Percentiles rank a stretch among this genome's conserved stretches.
phyloP scores from a whole-genome alignment of 805 yeast genomes.

The Candida xiaguanensis region DNA sequence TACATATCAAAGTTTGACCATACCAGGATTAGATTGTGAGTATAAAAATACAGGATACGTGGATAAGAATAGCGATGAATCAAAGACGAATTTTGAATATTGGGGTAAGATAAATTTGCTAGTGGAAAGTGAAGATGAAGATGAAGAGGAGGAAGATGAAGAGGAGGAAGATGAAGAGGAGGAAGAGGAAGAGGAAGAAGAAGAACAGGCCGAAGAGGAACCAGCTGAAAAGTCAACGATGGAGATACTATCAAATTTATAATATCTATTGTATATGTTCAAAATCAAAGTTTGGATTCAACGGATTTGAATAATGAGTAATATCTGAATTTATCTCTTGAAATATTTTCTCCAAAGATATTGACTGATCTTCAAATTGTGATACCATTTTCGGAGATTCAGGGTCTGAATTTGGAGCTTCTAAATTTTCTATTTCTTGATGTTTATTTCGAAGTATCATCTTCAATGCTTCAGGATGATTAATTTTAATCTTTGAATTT shows the following conservation, averaged over 20 bases:
- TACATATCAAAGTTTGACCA: slow-evolving; percentile 60
- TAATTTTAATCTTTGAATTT: slow-evolving; percentile 5
- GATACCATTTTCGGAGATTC: slow-evolving; percentile 3
- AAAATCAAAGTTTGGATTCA: not conserved
- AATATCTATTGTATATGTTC: slow-evolving; percentile 8
- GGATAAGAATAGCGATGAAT: slow-evolving; percentile 12
- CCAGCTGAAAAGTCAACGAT: slow-evolving; percentile 1
- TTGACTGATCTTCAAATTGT: not conserved
- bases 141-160: slow-evolving; percentile 52
- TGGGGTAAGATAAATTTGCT: slow-evolving; percentile 36
- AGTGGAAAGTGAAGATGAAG: slow-evolving; percentile 27
- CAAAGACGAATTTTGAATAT: slow-evolving; percentile 13
- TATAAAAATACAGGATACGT: slow-evolving; percentile 35
- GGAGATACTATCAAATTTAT: slow-evolving; percentile 3
- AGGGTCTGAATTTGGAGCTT: slow-evolving; percentile 18
- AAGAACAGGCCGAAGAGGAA: slow-evolving; percentile 54
- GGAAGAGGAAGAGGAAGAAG: slow-evolving; percentile 36
- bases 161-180: slow-evolving; percentile 47
- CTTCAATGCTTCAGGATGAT: slow-evolving; percentile 19
- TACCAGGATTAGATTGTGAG: slow-evolving; percentile 45
- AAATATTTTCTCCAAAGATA: slow-evolving; percentile 21
- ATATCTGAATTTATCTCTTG: slow-evolving; percentile 29
- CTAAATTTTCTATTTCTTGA: slow-evolving; percentile 27
- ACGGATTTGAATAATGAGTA: slow-evolving; percentile 17
- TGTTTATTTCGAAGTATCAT: slow-evolving; percentile 28